Conservation (phyloP, 108 stramenopile species). For the Fragilaria radians region DNA sequence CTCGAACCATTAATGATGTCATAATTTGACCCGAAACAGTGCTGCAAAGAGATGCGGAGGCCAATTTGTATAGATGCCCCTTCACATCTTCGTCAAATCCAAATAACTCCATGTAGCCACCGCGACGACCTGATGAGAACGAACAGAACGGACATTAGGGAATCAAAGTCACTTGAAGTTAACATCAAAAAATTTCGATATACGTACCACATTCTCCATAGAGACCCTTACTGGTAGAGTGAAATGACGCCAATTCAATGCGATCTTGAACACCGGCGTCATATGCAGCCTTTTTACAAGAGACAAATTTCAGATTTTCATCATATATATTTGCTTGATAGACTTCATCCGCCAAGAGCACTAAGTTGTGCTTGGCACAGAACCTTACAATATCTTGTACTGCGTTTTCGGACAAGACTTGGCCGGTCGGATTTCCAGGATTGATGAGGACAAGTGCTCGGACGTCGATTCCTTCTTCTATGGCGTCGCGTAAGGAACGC, state of each 20-base stretch:
- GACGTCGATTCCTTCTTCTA: slow-evolving; percentile 47
- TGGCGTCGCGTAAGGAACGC: slow-evolving; percentile 55
- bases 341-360: slow-evolving; percentile 94
- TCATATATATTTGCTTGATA: slow-evolving; percentile 95
- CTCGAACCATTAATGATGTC: slow-evolving; percentile 89
- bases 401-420: slow-evolving; percentile 64
- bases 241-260: slow-evolving; percentile 91
- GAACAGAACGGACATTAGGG: too few species aligned
- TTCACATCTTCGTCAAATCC: slow-evolving; percentile 80
- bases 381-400: slow-evolving; percentile 80
- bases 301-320: slow-evolving; percentile 57
- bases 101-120: slow-evolving; percentile 90
- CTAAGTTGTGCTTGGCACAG: slow-evolving; percentile 76
- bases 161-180: too few species aligned
- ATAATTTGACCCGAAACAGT: slow-evolving; percentile 87
- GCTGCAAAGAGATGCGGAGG: slow-evolving; percentile 79
- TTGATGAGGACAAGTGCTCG: slow-evolving; percentile 92
- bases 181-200: slow-evolving; percentile 80
- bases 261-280: slow-evolving; percentile 45
- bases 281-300: slow-evolving; percentile 73
- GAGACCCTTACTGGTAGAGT: slow-evolving; percentile 91
- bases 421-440: slow-evolving; percentile 96
- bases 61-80: slow-evolving; percentile 90
- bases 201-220: slow-evolving; percentile 97
- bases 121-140: slow-evolving; percentile 57